Evolutionary conservation across 2,329 filamentous ascomycete genomes (phyloP).

Genomic region (Aspergillus pseudoglaucus): DNA sequence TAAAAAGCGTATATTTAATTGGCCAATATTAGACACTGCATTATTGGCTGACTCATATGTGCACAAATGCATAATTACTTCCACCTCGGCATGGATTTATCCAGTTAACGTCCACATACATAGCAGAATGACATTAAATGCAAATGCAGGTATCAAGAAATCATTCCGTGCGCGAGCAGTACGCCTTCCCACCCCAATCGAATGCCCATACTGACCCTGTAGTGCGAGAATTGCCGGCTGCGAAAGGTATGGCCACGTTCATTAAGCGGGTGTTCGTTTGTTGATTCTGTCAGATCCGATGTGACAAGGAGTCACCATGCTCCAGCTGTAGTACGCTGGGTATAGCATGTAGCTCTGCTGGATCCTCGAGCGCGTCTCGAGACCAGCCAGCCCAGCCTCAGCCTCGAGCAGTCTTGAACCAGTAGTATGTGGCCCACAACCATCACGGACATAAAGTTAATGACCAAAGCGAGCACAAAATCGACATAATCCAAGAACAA

Average conservation of each 20-base stretch:
- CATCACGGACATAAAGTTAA: background rate
- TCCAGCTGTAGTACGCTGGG: slow-evolving; percentile 16
- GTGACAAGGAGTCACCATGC: slow-evolving; percentile 17
- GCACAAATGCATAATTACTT: background rate
- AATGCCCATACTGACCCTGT: background rate
- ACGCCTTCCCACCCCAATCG: slow-evolving; percentile 1
- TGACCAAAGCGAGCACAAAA: slow-evolving; percentile 10
- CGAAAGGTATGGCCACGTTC: slow-evolving; percentile 15
- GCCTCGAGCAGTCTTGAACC: background rate
- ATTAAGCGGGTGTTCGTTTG: background rate
- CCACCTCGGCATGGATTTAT: background rate
- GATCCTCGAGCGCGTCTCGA: background rate
- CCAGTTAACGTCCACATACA: background rate
- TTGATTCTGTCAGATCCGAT: slow-evolving; percentile 13
- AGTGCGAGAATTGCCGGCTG: slow-evolving; percentile 24
- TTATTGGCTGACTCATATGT: background rate
- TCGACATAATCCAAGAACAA: slow-evolving; percentile 15
- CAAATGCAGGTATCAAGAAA: slow-evolving; percentile 4
- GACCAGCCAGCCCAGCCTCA: background rate
- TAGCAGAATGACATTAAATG: slow-evolving; percentile 3
- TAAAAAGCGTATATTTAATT: too few species aligned
- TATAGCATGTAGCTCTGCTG: slow-evolving; percentile 11
- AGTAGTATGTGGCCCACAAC: slow-evolving; percentile 10
- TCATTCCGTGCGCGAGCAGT: slow-evolving; percentile 21
- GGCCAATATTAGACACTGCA: too few species aligned